Conservation (phyloP, 352 stramenopile species). For the Globisporangium echinulatum region DNA sequence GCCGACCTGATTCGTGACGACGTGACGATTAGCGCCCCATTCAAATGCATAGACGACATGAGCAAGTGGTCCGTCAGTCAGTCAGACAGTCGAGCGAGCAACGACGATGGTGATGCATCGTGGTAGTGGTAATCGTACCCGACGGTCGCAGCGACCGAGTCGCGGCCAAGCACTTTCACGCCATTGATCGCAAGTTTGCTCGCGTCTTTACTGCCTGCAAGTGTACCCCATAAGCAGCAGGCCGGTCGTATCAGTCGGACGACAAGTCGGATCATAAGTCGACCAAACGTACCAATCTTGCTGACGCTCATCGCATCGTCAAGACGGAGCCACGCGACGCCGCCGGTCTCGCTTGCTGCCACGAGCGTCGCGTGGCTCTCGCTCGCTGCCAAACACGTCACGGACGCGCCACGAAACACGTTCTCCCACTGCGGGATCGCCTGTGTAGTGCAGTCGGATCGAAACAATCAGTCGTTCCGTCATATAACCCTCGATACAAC, state of each 20-base stretch:
- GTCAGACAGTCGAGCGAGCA: too few relatives aligned
- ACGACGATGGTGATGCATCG: too few relatives aligned
- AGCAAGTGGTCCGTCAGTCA: too few relatives aligned
- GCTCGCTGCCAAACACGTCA: slow-evolving; percentile 57
- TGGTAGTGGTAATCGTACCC: slow-evolving; percentile 22
- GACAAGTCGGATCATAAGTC: neutral
- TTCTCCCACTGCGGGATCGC: slow-evolving; percentile 55
- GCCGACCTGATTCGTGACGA: slow-evolving; percentile 20
- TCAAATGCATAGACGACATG: too few relatives aligned
- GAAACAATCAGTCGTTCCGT: too few relatives aligned
- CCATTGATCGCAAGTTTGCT: slow-evolving; percentile 51
- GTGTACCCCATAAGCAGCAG: slow-evolving; percentile 3
- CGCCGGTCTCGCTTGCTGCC: slow-evolving; percentile 39
- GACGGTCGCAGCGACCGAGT: slow-evolving; percentile 63
- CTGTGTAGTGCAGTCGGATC: too few relatives aligned
- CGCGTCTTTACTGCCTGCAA: slow-evolving; percentile 37
- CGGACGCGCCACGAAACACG: slow-evolving; percentile 30
- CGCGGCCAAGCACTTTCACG: slow-evolving; percentile 65
- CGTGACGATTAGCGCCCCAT: too few relatives aligned
- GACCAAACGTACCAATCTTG: slow-evolving; percentile 36
- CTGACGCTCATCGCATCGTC: slow-evolving; percentile 38
- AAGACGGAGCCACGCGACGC: slow-evolving; percentile 63
- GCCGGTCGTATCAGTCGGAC: neutral
- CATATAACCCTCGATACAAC: too few relatives aligned
- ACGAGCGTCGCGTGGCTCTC: slow-evolving; percentile 41